Base-by-base conservation (phyloP, 2,329 filamentous ascomycete genomes). In the Colletotrichum agaves region DNA sequence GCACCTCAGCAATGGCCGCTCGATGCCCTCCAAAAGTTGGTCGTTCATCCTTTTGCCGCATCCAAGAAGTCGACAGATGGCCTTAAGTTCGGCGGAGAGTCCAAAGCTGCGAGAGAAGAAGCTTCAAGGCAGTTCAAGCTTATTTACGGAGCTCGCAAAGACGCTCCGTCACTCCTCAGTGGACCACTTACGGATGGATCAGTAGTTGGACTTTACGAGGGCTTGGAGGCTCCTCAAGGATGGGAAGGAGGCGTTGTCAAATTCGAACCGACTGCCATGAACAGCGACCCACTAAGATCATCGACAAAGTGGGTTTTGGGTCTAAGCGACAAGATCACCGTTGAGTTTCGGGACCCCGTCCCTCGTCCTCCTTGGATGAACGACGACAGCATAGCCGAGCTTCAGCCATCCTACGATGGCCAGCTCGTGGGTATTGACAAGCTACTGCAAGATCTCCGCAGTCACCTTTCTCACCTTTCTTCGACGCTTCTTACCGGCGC, bases 181-280 rank as follows among this genome's bases (percentile, higher is more conserved):
- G 96, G 96, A 0, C 94, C 96, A 5, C 77, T 99, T 57, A 98
- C 94, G 0, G 93, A 99, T 77, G 94, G 95, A 2, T 91, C 95
- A 80, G 80, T 98, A 13, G 80, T 99, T 19, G 89, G 83, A 0
- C 73, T 84, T 39, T 85, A 84, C 61, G 83, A 85, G 66, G 88
- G 81, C 21, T 81, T 85, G n/a, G 84, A 80, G 71, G 82, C 77
- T 58, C 85, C 82, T 4, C 83, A 85, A 46, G 86, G 87, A 13
- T 98, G 95, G 89, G 89, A 94, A 70, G 96, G 96, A 2, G 95
- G 93, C 1, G 87, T 98, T 27, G 74, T 98, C 59, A 90, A 90
- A 73, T 93, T 98, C 73, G 91, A 96, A 46, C 88, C 89, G 37
- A 78, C 87, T 77, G 80, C 62, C 15, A 70, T 19, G 62, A 71